Base-by-base conservation (phyloP, 495 filamentous ascomycete genomes). In the Podospora pseudoanserina region DNA sequence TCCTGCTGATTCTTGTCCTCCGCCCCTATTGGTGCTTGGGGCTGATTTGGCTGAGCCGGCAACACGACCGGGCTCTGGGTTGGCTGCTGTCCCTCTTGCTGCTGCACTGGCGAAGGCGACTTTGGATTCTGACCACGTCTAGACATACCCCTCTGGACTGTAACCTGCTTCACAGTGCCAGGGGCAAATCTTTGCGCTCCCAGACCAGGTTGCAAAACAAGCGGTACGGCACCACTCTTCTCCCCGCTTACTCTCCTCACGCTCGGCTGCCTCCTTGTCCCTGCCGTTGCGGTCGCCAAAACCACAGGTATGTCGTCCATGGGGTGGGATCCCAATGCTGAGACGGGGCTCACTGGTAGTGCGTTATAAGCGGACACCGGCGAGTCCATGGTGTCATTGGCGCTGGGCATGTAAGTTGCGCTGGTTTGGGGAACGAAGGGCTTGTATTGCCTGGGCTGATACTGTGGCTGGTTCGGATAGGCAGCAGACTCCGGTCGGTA, bases 151-250 rank as follows among this genome's bases (percentile, higher is more conserved):
- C 61, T 63, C 20, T 63, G 61, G 32, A 63, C 27, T 11, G 61
- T 63, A 9, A 63, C 61, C 53, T 60, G 67, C 59, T 34, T 69
- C 62, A 63, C 61, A 5, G 61, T 63, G 3, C 61, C 61, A n/a
- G 61, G 61, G 7, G 61, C 16, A 3, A 63, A 23, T n/a, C 61
- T 18, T n/a, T 63, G 61, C 30, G 34, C 20, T 19, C 69, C 69
- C 69, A 68, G 64, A 1, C 62, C 70, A 15, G 68, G 67, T 54
- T 72, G 67, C 65, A 72, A 19, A 16, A 60, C 34, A 4, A 72
- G 58, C 63, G 70, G 70, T 15, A 70, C 66, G n/a, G 26, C 19
- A 11, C 27, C 28, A 6, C 32, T 57, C 18, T 13, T 60, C 4
- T 65, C 39, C 39, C 39, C 13, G 39, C 39, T 49, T 13, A 13